Base-by-base conservation (phyloP, 2,329 filamentous ascomycete genomes). In the Claviceps paspali region DNA sequence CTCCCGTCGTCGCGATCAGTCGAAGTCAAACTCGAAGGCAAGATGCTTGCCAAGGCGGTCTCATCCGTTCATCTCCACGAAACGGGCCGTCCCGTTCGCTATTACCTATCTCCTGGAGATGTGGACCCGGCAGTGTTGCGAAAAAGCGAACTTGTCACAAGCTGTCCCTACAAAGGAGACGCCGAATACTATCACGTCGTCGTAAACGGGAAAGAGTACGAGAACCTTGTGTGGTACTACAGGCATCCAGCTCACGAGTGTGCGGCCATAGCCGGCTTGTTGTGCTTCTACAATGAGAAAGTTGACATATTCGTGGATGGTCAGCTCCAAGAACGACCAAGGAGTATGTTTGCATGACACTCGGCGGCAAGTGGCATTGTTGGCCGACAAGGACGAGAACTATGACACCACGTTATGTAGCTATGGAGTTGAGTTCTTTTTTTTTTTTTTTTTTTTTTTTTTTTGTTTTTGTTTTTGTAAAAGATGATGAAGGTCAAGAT, bases 261-360 rank as follows among this genome's bases (percentile, higher is more conserved):
- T 38, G 65, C 62, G 2, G 54, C 52, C 2, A 60, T 81, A 41
- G 67, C 67, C 1, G 73, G 74, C 2, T 49, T 63, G 33, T 33
- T 77, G 36, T 79, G 74, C 47, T 81, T 80, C 41, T 80, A 79
- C 44, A 78, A 80, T 43, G 77, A 81, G 51, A 76, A 74, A 53
- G 72, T 81, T 2, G 71, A 79, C 41, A 64, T 80, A n/a, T 57
- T 62, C 39, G 44, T 79, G 5, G 70, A 74, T 42, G 74, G 74
- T 1, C 24, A 40, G 18, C 39, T 40, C 17, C 36, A 42, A 14
- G 41, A 43, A 28, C 39, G 23, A 23, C 38, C 41, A 2, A 29
- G 36, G 28, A 39, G 29, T 21, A 22, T 36, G 6, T 40, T 30
- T 34, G 38, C 34, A 8, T 40, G 32, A 31, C 15, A 19, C 14